Base-by-base conservation (phyloP, 2,329 filamentous ascomycete genomes). In the Scedosporium aurantiacum region DNA sequence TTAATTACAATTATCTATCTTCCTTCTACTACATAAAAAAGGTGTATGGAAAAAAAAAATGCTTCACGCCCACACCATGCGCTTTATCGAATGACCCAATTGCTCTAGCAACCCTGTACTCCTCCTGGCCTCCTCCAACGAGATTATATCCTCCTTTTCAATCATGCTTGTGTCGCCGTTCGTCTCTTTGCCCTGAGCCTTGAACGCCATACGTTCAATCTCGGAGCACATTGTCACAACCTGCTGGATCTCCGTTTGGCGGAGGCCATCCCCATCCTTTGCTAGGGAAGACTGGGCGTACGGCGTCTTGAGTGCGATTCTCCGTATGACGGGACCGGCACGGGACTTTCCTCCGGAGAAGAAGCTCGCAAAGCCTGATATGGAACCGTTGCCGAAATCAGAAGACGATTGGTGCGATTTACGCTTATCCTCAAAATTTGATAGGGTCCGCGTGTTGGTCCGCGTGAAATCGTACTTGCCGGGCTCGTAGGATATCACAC, bases 21-120 rank as follows among this genome's bases (percentile, higher is more conserved):
- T 21, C 41, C 43, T n/a, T 37, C 23, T 55, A 6, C 27, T 58
- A 16, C 25, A 37, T 60, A 25, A 18, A 58, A 58, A 45, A 40
- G 28, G 41, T 50, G 41, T 50, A 60, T 32, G 25, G 47, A 58
- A 43, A 27, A 21, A 58, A 47, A 27, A 52, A 60, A 60, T 60
- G 32, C 27, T 47, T 64, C 68, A 81, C 57, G 82, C 82, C 94
- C 94, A 97, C 12, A 99, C 91, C 71, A 97, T 75, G 78, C 90
- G 96, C 82, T 96, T 97, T 68, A 97, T 80, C 63, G 88, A 89
- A 77, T 97, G 91, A 1, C 91, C 90, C 69, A 95, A 75, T 71
- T 93, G 87, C 74, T 97, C 93, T 60, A 97, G 72, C 67, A 95
- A 79, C 0, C 91, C 90, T 0, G 93, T 97, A 63, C 87, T 91